A percentile compares a stretch with the other conserved stretches of the same genome.
phyloP scores from a whole-genome alignment of 2,329 filamentous ascomycete species.

The Biscogniauxia marginata region DNA sequence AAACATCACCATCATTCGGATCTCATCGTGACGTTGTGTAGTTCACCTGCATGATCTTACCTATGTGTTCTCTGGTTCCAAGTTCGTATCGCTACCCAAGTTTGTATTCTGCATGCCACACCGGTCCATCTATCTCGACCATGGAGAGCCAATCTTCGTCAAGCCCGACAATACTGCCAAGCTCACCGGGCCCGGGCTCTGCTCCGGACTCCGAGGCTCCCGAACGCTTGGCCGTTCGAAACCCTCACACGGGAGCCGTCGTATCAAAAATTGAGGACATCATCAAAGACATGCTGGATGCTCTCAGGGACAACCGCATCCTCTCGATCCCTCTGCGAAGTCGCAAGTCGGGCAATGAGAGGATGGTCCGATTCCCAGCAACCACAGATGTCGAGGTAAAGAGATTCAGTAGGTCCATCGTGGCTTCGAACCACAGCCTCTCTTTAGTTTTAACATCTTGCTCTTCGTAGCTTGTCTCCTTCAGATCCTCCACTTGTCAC shows the following conservation, averaged over 20 bases:
- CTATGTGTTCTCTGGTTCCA: too few species aligned
- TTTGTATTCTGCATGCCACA: too few species aligned
- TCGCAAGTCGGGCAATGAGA: constrained; percentile 29
- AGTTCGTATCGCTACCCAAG: too few species aligned
- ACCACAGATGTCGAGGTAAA: constrained; percentile 18
- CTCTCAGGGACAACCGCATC: constrained; percentile 42
- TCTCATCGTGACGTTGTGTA: too few species aligned
- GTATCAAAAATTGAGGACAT: constrained; percentile 56
- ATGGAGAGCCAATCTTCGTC: constrained; percentile 1
- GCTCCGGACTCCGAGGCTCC: not conserved
- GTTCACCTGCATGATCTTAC: not conserved
- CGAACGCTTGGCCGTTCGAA: not conserved
- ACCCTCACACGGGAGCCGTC: constrained; percentile 29
- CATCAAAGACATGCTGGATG: constrained; percentile 50
- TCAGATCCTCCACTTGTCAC: constrained; percentile 57
- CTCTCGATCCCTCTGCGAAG: constrained; percentile 48
- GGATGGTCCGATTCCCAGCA: constrained; percentile 24
- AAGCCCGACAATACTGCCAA: not conserved
- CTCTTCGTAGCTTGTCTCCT: constrained; percentile 50
- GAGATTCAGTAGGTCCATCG: constrained; percentile 30
- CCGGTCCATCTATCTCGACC: constrained; percentile 2
- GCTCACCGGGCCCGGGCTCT: not conserved
- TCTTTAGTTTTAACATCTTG: constrained; percentile 1
- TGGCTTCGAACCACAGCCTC: not conserved
- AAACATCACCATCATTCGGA: not conserved